Base-by-base conservation (phyloP, 306 rosid genomes). In the Corylus avellana region DNA sequence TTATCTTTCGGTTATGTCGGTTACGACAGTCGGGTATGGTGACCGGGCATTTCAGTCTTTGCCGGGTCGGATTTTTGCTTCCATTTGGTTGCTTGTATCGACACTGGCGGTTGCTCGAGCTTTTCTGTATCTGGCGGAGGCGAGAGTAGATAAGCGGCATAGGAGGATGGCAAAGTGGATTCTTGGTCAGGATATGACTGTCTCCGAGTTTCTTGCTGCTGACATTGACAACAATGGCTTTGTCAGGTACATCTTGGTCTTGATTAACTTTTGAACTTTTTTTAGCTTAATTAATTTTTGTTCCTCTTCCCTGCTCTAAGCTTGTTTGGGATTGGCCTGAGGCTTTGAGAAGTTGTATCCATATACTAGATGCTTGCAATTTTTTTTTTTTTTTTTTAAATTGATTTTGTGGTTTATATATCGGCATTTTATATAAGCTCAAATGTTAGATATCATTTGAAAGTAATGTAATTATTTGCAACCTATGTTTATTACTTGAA, bases 1-100 rank as follows among this genome's bases (percentile, higher is more conserved):
- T 80, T 96, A 96, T 88, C 94, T 93, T 25, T 96, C 98, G 2
- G 99, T 96, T 68, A 96, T 96, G 99, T 93, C 99, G 0, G 99
- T 93, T 53, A 96, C 99, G 0, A 96, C 99, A 0, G 99, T 96
- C 48, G 98, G 99, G 17, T 96, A 96, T 70, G 99, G 98, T 2
- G 99, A 96, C 47, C 86, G 73, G 10, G 93, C 98, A 0, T 96
- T 96, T 77, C 86, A 82, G 82, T 90, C 98, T 10, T 0, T 91
- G 91, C 69, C 86, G 3, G 99, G 98, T 55, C 90, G 99, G 1
- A 84, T 96, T 53, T 96, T 96, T 42, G 99, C 99, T 48, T 91
- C 93, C 7, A 75, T 93, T 77, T 96, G 99, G 99, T 84, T 96
- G 93, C 98, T 93, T 63, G 92, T 96, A 14, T 96, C 99, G 0